These are phyloP conservation scores for Pichia sp. DNA, from an alignment of 1,139 yeast genomes.

Conservation along the genomic window DNA sequence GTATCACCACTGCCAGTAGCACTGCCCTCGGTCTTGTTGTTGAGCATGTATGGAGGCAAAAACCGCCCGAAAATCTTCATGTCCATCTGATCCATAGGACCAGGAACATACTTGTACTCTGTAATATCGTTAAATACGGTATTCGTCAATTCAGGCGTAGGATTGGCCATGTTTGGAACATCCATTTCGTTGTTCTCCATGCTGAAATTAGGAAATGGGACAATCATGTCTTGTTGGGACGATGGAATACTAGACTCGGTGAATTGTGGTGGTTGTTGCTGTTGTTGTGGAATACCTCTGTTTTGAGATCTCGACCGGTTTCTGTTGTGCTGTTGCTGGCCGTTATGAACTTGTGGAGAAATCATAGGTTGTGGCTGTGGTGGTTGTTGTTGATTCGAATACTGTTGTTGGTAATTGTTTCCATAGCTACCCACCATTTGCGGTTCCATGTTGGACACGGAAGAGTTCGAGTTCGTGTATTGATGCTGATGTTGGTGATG, in stretches of 20 bases:
- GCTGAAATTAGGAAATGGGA: neutral
- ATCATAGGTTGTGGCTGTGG: too few species aligned
- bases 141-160: neutral
- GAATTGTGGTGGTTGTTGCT: too few species aligned
- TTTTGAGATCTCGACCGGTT: too few species aligned
- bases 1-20: slow-evolving; percentile 10
- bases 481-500: slow-evolving; percentile 12
- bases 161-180: neutral
- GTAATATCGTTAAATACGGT: slow-evolving; percentile 12
- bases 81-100: slow-evolving; percentile 81
- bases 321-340: too few species aligned
- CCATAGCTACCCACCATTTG: too few species aligned
- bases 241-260: too few species aligned
- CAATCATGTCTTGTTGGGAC: too few species aligned
- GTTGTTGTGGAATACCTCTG: too few species aligned
- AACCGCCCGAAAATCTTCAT: slow-evolving; percentile 81
- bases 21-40: slow-evolving; percentile 17
- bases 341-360: neutral
- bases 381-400: too few species aligned
- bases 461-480: neutral
- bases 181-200: too few species aligned
- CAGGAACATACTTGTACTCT: slow-evolving; percentile 56
- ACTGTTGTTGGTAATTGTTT: too few species aligned
- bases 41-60: slow-evolving; percentile 78
- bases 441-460: too few species aligned